Percentiles rank a stretch among this genome's conserved stretches.
These are phyloP conservation scores for Lipomyces japonicus DNA, from an alignment of 805 yeast species.

Conservation along the genomic window DNA sequence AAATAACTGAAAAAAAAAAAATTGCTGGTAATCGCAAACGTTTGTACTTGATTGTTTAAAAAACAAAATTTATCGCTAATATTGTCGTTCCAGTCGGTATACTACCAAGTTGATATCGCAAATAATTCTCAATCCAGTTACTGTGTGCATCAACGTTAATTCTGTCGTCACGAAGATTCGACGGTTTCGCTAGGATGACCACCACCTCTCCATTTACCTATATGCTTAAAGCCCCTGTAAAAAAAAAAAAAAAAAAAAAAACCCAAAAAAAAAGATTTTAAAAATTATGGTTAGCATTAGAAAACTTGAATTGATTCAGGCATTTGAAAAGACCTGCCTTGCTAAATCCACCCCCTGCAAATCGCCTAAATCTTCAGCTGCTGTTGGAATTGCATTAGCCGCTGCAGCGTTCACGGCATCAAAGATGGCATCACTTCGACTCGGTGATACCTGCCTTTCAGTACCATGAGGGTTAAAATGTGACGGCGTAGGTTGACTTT, in stretches of 20 bases:
- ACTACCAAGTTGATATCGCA: no score
- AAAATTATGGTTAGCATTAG: background rate
- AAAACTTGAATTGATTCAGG: background rate
- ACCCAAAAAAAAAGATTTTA: no score
- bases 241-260: background rate
- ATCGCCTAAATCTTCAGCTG: slow-evolving; percentile 40
- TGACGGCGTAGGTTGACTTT: slow-evolving; percentile 24
- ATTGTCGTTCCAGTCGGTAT: no score
- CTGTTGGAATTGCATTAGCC: background rate
- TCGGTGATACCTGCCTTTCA: slow-evolving; percentile 6
- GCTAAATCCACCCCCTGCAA: slow-evolving; percentile 48
- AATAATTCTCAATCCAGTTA: no score
- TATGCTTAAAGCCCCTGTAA: slow-evolving; percentile 41
- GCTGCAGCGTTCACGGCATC: slow-evolving; percentile 18
- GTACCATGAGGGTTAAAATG: background rate
- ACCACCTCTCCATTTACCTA: slow-evolving; percentile 32
- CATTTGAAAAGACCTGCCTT: slow-evolving; percentile 22
- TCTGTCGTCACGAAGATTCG: slow-evolving; percentile 3
- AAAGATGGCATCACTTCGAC: slow-evolving; percentile 8
- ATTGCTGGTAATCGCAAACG: no score
- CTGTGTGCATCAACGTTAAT: no score
- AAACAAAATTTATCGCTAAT: no score
- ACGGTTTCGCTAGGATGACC: slow-evolving; percentile 19
- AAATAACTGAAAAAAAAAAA: no score
- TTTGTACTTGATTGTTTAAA: no score